Base-by-base conservation (phyloP, 2,329 filamentous ascomycete species). In the Scedosporium aurantiacum region DNA sequence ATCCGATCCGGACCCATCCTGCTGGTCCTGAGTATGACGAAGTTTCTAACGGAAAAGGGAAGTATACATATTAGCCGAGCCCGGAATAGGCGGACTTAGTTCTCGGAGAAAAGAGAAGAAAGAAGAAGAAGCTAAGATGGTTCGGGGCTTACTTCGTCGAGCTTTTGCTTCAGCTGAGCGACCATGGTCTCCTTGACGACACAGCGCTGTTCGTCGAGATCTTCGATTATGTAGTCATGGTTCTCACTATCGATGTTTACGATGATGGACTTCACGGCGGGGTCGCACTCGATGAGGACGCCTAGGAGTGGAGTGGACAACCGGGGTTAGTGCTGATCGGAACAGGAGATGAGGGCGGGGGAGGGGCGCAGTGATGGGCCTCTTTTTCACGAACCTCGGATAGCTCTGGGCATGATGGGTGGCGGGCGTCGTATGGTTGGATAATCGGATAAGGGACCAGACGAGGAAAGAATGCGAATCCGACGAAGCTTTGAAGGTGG, bases 261-360 rank as follows among this genome's bases (percentile, higher is more conserved):
- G 69, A 93, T 87, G 77, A 92, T 91, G 65, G 89, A 88, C 74
- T 91, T 92, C 80, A 93, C 91, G 54, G 88, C 90, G n/a, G 89
- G 87, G 71, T 93, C 89, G 74, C 88, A 91, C 73, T 91, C 84
- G 73, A 93, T 85, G 65, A 93, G 81, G 28, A 90, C 86, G 64
- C 89, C 89, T 83, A 59, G 21, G 32, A 18, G 62, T 43, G 27
- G 62, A 32, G 41, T 58, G 43, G 27, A 21, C 3, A 27, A 54
- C 27, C 21, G 50, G 63, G 41, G 61, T 65, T 65, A 56, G 62
- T 61, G 21, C 37, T 25, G 60, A 21, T 32, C 47, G 18, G 62
- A n/a, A 60, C 62, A 32, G 45, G 54, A 43, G 27, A 25, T 5
- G n/a, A 43, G 4, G 52, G 40, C 14, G 28, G 28, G 23, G 27